Conservation (phyloP, 2,329 filamentous ascomycete genomes). For the Thelonectria rubi region DNA sequence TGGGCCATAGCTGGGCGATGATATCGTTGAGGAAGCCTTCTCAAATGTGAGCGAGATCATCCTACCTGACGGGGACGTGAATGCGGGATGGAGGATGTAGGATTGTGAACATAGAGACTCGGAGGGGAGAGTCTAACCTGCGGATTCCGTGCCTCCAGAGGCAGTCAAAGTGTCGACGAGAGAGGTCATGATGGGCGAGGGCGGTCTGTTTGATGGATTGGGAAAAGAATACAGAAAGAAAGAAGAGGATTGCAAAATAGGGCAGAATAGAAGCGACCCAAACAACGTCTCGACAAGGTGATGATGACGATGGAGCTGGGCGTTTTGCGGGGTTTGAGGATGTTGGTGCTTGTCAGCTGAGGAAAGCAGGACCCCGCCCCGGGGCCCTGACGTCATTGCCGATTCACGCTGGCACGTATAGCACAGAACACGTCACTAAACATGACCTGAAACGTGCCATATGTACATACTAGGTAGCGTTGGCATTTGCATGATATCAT, state of each 20-base stretch:
- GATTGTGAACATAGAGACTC: not conserved
- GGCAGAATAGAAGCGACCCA: conserved; percentile 2
- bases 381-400: conserved; percentile 28
- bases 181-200: conserved; percentile 30
- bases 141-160: conserved; percentile 41
- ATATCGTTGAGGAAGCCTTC: conserved; percentile 41
- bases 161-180: conserved; percentile 37
- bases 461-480: no score
- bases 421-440: not conserved
- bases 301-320: conserved; percentile 22
- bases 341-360: conserved; percentile 18
- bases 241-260: not conserved
- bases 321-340: conserved; percentile 25
- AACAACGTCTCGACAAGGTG: conserved; percentile 16
- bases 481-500: not conserved
- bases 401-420: not conserved
- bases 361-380: conserved; percentile 9
- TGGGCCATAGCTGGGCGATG: conserved; percentile 40
- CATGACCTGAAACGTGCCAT: conserved; percentile 6
- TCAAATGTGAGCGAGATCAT: conserved; percentile 24
- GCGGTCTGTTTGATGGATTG: conserved; percentile 1
- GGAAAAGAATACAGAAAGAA: conserved; percentile 4
- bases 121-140: conserved; percentile 26
- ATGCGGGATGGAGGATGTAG: conserved; percentile 3
- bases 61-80: not conserved